Base-by-base conservation (phyloP, 2,329 filamentous ascomycete species). In the Drechslerella coelobrocha region DNA sequence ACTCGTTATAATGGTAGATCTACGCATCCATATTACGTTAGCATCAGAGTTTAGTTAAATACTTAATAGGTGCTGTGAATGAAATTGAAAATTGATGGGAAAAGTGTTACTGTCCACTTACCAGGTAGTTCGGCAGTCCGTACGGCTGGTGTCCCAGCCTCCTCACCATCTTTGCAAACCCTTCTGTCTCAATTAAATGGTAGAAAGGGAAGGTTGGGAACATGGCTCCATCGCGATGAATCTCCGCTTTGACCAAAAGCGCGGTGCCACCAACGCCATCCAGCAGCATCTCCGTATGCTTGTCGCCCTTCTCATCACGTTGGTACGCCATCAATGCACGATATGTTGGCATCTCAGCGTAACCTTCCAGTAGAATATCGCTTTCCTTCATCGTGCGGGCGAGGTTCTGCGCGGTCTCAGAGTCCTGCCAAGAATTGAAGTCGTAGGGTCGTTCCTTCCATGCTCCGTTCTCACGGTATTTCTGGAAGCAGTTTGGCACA, bases 351-450 rank as follows among this genome's bases (percentile, higher is more conserved):
- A 97, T 90, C 77, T 97, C 91, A 0, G 85, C 86, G 77, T 99
- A 99, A 5, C 94, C 94, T 79, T 99, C 94, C 2, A 97, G 82
- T 55, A 99, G 81, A 73, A 99, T 92, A 51, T 99, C 94, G 75
- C 99, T 93, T 0, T 88, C 88, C 0, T 87, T 90, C 92, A 99
- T 92, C 76, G 86, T 86, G 9, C 84, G 81, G 1, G 85, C 92
- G 73, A 99, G 81, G 34, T 89, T 84, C 77, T 88, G 84, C 0
- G 94, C 93, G 1, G 84, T 88, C 0, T 88, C 84, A 77, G 90
- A 96, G 78, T 99, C 94, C 76, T 93, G 87, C 94, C 94, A 99
- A 78, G 90, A 96, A 81, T 99, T 99, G 83, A 88, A 97, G 81
- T 99, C 94, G 79, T 99, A 99, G 0, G 92, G 87, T 2, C 94